Evolutionary conservation across 176 grass and related monocot species (phyloP).

Genomic region (Oryza nivara): DNA sequence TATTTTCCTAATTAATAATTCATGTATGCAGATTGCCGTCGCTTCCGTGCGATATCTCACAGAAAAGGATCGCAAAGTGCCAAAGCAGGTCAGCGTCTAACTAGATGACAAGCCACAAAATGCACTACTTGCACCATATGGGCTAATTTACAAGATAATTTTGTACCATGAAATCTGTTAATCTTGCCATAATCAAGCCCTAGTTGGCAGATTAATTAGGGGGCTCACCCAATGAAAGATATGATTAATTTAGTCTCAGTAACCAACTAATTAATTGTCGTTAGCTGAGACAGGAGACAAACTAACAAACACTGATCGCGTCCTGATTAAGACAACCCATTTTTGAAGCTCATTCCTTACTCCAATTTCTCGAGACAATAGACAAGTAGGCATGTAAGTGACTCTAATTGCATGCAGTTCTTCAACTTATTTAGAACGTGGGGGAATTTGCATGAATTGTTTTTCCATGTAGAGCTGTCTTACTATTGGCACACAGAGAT

Average conservation of each 20-base stretch:
- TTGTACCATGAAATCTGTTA: slow-evolving; percentile 33
- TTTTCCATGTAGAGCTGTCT: not conserved
- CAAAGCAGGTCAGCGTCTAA: slow-evolving; percentile 27
- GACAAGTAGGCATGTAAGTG: not conserved
- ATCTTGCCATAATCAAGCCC: slow-evolving; percentile 2
- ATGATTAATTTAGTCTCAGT: not conserved
- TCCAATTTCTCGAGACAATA: not conserved
- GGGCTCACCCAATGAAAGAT: not conserved
- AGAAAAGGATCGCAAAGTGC: slow-evolving; percentile 19
- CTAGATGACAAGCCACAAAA: slow-evolving; percentile 17
- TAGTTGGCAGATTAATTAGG: slow-evolving; percentile 20
- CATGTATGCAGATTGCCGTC: slow-evolving; percentile 34
- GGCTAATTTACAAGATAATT: not conserved
- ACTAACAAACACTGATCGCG: slow-evolving; percentile 14
- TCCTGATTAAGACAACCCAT: slow-evolving; percentile 12
- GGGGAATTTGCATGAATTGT: not conserved
- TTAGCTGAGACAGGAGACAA: slow-evolving; percentile 31
- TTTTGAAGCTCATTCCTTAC: not conserved
- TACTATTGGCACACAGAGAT: not conserved
- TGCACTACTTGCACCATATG: not conserved
- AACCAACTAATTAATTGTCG: slow-evolving; percentile 36
- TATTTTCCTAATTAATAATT: slow-evolving; percentile 16
- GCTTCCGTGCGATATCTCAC: slow-evolving; percentile 29
- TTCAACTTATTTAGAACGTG: not conserved
- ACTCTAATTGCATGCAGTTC: not conserved